These are phyloP conservation scores for Dorcoceras hygrometricum DNA, from an alignment of 257 asterid genomes.

Conservation along the genomic window DNA sequence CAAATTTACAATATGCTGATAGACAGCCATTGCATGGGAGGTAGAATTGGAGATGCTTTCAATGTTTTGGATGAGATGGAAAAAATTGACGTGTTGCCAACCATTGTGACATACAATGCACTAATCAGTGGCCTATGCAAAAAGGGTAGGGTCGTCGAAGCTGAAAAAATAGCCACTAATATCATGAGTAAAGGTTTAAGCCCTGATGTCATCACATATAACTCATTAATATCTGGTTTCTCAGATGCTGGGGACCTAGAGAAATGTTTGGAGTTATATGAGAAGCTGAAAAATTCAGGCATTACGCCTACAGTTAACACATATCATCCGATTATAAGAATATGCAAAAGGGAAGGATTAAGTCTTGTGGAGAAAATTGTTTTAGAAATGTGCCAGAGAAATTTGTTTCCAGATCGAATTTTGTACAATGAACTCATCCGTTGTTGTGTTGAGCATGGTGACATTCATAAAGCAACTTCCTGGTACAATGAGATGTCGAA, in stretches of 20 bases:
- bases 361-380: constrained; percentile 48
- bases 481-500: constrained; percentile 50
- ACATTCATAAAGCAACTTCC: constrained; percentile 40
- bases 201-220: constrained; percentile 73
- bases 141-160: constrained; percentile 54
- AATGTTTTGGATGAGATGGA: constrained; percentile 52
- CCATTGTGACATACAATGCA: constrained; percentile 63
- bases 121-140: constrained; percentile 61
- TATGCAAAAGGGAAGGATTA: constrained; percentile 38
- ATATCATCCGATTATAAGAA: constrained; percentile 58
- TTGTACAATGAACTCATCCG: constrained; percentile 60
- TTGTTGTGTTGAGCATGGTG: constrained; percentile 48
- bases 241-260: constrained; percentile 41
- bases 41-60: constrained; percentile 44
- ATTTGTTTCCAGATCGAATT: constrained; percentile 56
- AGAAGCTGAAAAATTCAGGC: constrained; percentile 57
- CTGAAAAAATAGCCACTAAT: constrained; percentile 54
- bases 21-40: constrained; percentile 52
- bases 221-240: constrained; percentile 63
- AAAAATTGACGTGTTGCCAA: constrained; percentile 38
- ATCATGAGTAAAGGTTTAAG: constrained; percentile 44
- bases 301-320: constrained; percentile 63
- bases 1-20: constrained; percentile 68
- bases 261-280: constrained; percentile 54
- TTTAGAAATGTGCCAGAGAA: constrained; percentile 47